phyloP scores from a whole-genome alignment of 2,329 filamentous ascomycete genomes.

The Alternaria tenuissima region DNA sequence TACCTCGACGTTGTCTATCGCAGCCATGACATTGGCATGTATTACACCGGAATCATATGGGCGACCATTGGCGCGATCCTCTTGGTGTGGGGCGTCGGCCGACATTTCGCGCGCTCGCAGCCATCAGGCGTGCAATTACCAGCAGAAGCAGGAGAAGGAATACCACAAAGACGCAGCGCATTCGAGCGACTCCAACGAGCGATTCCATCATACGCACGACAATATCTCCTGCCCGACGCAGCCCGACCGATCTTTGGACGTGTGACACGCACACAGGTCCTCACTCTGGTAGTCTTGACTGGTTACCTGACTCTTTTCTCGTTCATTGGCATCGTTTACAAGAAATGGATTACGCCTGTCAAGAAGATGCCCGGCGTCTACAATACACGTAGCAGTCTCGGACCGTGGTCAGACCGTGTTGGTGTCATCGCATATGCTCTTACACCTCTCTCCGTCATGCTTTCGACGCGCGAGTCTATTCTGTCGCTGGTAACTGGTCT shows the following conservation, averaged over 20 bases:
- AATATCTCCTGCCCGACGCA: conserved; percentile 69
- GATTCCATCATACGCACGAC: conserved; percentile 55
- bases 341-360: conserved; percentile 74
- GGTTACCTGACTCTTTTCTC: conserved; percentile 71
- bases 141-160: conserved; percentile 29
- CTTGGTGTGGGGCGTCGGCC: conserved; percentile 53
- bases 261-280: conserved; percentile 72
- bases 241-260: conserved; percentile 68
- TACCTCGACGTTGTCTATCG: conserved; percentile 66
- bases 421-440: conserved; percentile 77
- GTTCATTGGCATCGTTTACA: conserved; percentile 72
- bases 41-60: conserved; percentile 67
- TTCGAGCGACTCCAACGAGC: conserved; percentile 46
- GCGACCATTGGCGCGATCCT: conserved; percentile 60
- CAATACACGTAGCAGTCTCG: conserved; percentile 72
- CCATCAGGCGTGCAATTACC: conserved; percentile 39
- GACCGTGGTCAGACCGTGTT: conserved; percentile 73
- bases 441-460: conserved; percentile 72
- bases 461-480: conserved; percentile 74
- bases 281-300: conserved; percentile 65
- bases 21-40: conserved; percentile 63
- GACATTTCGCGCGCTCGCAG: conserved; percentile 39
- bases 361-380: conserved; percentile 61
- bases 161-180: conserved; percentile 31
- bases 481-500: conserved; percentile 75